Conservation (phyloP, 345 rosid genomes). For the Sonneratia alba region DNA sequence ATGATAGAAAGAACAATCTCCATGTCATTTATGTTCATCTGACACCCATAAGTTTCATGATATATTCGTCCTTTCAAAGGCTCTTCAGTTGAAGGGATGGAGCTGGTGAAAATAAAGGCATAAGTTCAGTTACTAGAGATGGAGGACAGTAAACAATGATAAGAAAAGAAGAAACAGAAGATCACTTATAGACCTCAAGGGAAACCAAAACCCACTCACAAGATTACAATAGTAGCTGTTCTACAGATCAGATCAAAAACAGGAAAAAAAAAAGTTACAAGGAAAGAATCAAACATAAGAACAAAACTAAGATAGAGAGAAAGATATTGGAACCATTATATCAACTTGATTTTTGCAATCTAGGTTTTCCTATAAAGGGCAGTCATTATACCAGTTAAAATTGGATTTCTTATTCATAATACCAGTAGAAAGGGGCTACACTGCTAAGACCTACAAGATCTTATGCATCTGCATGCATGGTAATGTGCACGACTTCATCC, state of each 20-base stretch:
- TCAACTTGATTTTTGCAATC: too few relatives aligned
- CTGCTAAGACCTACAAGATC: not conserved
- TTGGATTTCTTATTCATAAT: not conserved
- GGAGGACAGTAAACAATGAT: not conserved
- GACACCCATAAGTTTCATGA: slow-evolving; percentile 94
- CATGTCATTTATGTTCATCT: slow-evolving; percentile 93
- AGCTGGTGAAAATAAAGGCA: slow-evolving; percentile 20
- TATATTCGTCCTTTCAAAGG: slow-evolving; percentile 57
- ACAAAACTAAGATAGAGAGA: too few relatives aligned
- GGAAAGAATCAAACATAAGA: too few relatives aligned
- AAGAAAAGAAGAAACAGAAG: not conserved
- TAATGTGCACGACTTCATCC: too few relatives aligned
- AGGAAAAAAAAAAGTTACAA: too few relatives aligned
- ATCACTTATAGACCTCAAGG: not conserved
- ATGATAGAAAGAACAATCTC: slow-evolving; percentile 84
- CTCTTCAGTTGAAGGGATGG: slow-evolving; percentile 25
- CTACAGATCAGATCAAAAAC: too few relatives aligned
- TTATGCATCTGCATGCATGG: not conserved
- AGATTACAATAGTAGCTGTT: not conserved
- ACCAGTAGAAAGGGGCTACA: not conserved
- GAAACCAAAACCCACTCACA: not conserved
- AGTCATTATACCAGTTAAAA: not conserved
- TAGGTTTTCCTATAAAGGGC: too few relatives aligned
- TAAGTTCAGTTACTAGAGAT: not conserved
- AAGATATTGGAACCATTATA: too few relatives aligned